Conservation (phyloP, 2,329 filamentous ascomycete genomes). For the Phoma sp. region DNA sequence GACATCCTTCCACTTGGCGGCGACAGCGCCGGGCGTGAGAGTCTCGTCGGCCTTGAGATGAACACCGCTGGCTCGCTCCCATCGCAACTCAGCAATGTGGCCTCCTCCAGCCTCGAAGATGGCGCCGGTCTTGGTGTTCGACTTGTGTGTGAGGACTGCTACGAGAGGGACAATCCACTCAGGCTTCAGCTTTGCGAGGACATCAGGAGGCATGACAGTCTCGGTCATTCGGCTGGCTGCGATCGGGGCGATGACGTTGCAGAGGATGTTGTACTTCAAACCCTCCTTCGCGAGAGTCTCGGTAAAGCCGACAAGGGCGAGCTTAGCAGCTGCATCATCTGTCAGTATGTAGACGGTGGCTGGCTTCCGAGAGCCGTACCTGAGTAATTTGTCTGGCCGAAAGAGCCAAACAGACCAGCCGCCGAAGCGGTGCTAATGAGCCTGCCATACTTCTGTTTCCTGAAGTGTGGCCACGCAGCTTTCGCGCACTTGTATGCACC, state of each 20-base stretch:
- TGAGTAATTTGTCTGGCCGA: constrained; percentile 96
- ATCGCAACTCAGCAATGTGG: constrained; percentile 89
- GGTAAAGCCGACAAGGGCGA: constrained; percentile 94
- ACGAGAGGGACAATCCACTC: constrained; percentile 96
- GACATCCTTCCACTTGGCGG: constrained; percentile 88
- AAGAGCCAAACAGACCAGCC: constrained; percentile 92
- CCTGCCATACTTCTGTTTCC: constrained; percentile 97
- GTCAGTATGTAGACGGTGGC: constrained; percentile 27
- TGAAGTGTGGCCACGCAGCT: constrained; percentile 96
- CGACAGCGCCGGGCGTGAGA: constrained; percentile 85
- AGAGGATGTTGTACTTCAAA: constrained; percentile 94
- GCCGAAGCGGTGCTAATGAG: constrained; percentile 98
- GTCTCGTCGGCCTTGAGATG: constrained; percentile 86
- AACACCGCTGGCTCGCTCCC: constrained; percentile 90
- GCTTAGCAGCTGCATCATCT: constrained; percentile 73
- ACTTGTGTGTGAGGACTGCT: constrained; percentile 83
- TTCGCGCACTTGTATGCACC: constrained; percentile 94
- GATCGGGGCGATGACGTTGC: constrained; percentile 94
- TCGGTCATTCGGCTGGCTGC: constrained; percentile 95
- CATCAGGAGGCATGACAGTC: constrained; percentile 93
- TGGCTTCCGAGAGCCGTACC: constrained; percentile 50
- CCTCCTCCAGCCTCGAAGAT: constrained; percentile 96
- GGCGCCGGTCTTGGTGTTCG: constrained; percentile 83
- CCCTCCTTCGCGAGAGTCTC: constrained; percentile 98
- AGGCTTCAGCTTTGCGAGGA: constrained; percentile 83